Evolutionary conservation across 129 eudicot species (phyloP).

Genomic region (carrot (Daucus carota)): DNA sequence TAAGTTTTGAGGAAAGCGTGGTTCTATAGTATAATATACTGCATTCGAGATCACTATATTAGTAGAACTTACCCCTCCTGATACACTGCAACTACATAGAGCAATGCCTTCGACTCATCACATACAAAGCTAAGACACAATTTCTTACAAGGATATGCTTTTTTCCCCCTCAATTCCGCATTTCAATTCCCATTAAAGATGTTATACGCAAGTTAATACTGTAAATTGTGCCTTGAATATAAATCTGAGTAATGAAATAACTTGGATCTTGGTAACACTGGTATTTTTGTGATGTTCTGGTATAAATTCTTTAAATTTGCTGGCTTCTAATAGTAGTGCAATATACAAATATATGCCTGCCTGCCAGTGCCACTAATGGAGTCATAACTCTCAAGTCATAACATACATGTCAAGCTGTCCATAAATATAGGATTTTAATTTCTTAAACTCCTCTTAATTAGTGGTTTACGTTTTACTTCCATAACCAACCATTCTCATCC

Average conservation of each 20-base stretch:
- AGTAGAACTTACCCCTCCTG: too few relatives aligned
- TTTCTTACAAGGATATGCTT: neutral
- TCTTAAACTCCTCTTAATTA: neutral
- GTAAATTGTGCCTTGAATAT: too few relatives aligned
- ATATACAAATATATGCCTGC: too few relatives aligned
- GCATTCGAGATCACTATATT: too few relatives aligned
- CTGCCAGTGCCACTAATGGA: too few relatives aligned
- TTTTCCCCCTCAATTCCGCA: neutral
- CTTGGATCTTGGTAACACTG: too few relatives aligned
- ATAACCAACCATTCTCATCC: constrained; percentile 3
- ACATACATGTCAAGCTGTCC: constrained; percentile 2
- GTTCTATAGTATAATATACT: too few relatives aligned
- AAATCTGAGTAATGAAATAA: too few relatives aligned
- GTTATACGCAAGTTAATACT: neutral
- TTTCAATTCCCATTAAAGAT: neutral
- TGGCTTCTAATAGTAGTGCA: too few relatives aligned
- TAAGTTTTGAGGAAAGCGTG: too few relatives aligned
- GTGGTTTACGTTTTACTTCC: neutral
- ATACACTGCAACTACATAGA: neutral
- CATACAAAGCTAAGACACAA: neutral
- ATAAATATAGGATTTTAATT: neutral
- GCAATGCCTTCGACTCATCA: neutral
- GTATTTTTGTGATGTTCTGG: too few relatives aligned
- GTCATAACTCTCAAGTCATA: neutral
- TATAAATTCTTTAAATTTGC: too few relatives aligned